Evolutionary conservation across 441 rosid genomes (phyloP), one percentile per base, ranked within the genome.

Genomic region (Mallotus japonicus): DNA sequence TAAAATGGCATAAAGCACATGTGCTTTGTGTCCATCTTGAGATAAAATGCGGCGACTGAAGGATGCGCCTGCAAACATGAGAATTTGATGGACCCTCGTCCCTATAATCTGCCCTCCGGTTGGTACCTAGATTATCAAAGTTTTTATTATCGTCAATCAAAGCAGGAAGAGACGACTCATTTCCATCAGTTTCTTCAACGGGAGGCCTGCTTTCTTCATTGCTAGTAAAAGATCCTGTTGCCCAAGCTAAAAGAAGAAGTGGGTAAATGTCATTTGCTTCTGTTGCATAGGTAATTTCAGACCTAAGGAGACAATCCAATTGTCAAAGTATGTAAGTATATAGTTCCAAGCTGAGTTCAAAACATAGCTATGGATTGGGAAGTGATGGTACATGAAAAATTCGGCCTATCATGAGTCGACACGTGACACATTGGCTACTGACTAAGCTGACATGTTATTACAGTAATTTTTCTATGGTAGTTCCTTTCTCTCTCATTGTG

Each of bases 1-100:
- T 81, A 71, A 65, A 85, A 82, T 17, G 87, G 85, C 77, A 85
- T 59, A 75, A 84, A 82, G 80, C 93, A 86, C 51, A 80, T 37
- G 56, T 80, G 80, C 79, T 86, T 65, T 77, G 58, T 70, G 61
- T 69, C 51, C 76, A 42, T 72, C 74, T 5, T 47, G 50, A 7
- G 67, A 66, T 14, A 58, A 20, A 16, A 8, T 6, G 17, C 34
- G 24, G 57, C 62, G 63, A 51, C 69, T 49, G 24, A 76, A 75
- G 2, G 83, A 77, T 50, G 79, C 20, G 11, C 76, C 67, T 32
- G 9, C 20, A 60, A 60, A 63, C 68, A 66, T 22, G 56, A 57
- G 69, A 68, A 68, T 0, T 50, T n/a, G 77, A 72, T 5, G 83
- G 68, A 24, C 28, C 28, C 1, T 24, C 28, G 1, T 24, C 28